Conservation (phyloP, 805 yeast genomes). For the Sugiyamaella americana region DNA sequence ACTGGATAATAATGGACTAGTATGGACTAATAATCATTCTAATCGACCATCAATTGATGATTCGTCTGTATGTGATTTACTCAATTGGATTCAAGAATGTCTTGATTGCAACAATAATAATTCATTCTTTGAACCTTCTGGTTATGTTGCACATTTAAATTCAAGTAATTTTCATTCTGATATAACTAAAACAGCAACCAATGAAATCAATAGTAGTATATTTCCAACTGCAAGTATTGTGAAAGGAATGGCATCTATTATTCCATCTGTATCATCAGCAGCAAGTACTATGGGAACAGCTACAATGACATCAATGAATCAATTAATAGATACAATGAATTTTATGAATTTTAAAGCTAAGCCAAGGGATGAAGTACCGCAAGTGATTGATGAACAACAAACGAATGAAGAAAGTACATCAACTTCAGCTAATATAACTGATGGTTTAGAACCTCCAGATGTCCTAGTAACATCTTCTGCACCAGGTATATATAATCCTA, state of each 20-base stretch:
- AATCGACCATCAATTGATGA: background rate
- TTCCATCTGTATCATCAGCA: background rate
- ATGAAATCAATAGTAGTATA: background rate
- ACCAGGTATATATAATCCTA: no score
- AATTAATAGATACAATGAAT: constrained; percentile 11
- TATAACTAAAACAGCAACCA: background rate
- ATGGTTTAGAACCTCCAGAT: no score
- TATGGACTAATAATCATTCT: constrained; percentile 12
- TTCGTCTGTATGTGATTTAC: constrained; percentile 15
- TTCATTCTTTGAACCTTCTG: constrained; percentile 19
- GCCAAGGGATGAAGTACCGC: background rate
- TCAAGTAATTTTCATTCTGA: background rate
- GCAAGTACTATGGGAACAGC: constrained; percentile 9
- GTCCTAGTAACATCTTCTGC: no score
- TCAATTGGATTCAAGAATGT: constrained; percentile 24
- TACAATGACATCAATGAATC: constrained; percentile 13
- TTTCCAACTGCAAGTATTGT: constrained; percentile 7
- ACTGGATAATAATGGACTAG: constrained; percentile 19
- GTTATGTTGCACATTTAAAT: constrained; percentile 21
- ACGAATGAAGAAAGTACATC: background rate
- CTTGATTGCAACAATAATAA: constrained; percentile 16
- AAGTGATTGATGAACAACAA: background rate
- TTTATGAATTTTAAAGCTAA: constrained; percentile 3
- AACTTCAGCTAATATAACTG: background rate
- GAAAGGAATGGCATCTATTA: background rate